These are phyloP conservation scores for Candida michaelii DNA, from an alignment of 805 yeast genomes.

Conservation along the genomic window DNA sequence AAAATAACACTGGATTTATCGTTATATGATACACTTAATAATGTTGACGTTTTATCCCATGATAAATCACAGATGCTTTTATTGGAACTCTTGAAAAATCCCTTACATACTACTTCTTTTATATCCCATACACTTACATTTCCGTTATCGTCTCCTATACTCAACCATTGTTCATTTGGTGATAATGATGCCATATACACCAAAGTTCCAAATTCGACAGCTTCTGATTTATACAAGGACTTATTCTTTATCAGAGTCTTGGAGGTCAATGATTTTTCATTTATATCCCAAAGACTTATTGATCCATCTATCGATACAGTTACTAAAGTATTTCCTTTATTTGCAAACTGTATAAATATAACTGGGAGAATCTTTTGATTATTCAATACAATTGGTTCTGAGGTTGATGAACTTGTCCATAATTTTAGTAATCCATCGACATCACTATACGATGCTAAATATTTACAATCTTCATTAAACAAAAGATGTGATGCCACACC, in stretches of 20 bases:
- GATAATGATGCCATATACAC: slow-evolving; percentile 56
- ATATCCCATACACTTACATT: slow-evolving; percentile 54
- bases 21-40: slow-evolving; percentile 32
- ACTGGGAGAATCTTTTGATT: slow-evolving; percentile 50
- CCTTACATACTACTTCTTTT: slow-evolving; percentile 4
- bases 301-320: slow-evolving; percentile 72
- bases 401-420: slow-evolving; percentile 69
- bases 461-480: slow-evolving; percentile 51
- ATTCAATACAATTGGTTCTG: slow-evolving; percentile 26
- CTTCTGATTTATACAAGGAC: slow-evolving; percentile 20
- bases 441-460: slow-evolving; percentile 75
- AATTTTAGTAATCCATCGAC: slow-evolving; percentile 64
- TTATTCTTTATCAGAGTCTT: slow-evolving; percentile 21
- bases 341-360: slow-evolving; percentile 56
- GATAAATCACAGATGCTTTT: slow-evolving; percentile 38
- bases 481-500: slow-evolving; percentile 54
- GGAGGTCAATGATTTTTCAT: not conserved
- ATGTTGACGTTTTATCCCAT: slow-evolving; percentile 32
- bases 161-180: slow-evolving; percentile 47
- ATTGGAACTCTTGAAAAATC: slow-evolving; percentile 1
- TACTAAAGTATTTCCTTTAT: slow-evolving; percentile 17
- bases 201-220: slow-evolving; percentile 29
- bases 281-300: slow-evolving; percentile 64
- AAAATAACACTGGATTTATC: slow-evolving; percentile 27
- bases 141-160: slow-evolving; percentile 68